Percentiles rank a stretch among this genome's conserved stretches.
These are phyloP conservation scores for Jatropha curcas DNA, from an alignment of 345 rosid species.

Conservation along the genomic window DNA sequence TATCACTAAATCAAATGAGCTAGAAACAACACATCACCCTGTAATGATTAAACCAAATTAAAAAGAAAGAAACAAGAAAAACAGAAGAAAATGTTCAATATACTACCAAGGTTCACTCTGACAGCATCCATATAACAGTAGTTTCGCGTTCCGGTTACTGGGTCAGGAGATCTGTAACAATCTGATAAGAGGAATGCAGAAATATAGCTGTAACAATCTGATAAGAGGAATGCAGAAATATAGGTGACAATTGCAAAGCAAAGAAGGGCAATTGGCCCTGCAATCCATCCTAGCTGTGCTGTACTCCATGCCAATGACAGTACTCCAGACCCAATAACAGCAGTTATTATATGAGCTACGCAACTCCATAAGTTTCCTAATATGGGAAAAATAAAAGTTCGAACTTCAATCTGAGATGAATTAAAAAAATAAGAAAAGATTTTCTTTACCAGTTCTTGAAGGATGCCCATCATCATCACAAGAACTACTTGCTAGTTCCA, in stretches of 20 bases:
- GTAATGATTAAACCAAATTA: too few relatives aligned
- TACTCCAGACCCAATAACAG: constrained; percentile 53
- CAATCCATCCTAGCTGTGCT: constrained; percentile 76
- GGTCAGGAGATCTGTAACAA: constrained; percentile 52
- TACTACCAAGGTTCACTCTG: constrained; percentile 41
- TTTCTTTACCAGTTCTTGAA: constrained; percentile 42
- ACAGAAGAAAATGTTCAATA: not conserved
- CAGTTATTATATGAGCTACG: constrained; percentile 53
- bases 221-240: constrained; percentile 49
- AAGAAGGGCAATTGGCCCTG: constrained; percentile 49
- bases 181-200: too few relatives aligned
- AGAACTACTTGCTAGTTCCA: constrained; percentile 21
- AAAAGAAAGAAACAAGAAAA: not conserved
- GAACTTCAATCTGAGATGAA: too few relatives aligned
- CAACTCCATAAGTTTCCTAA: constrained; percentile 58
- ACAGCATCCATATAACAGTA: constrained; percentile 52
- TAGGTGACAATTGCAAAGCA: constrained; percentile 52
- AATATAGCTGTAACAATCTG: too few relatives aligned
- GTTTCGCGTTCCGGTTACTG: constrained; percentile 43
- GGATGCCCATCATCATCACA: constrained; percentile 46
- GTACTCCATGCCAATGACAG: constrained; percentile 64
- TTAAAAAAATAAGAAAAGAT: too few relatives aligned
- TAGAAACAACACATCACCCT: constrained; percentile 17
- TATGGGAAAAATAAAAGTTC: constrained; percentile 16
- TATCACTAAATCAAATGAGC: constrained; percentile 21